Evolutionary conservation across 2,329 filamentous ascomycete genomes (phyloP).

Genomic region (Beauveria medogensis): DNA sequence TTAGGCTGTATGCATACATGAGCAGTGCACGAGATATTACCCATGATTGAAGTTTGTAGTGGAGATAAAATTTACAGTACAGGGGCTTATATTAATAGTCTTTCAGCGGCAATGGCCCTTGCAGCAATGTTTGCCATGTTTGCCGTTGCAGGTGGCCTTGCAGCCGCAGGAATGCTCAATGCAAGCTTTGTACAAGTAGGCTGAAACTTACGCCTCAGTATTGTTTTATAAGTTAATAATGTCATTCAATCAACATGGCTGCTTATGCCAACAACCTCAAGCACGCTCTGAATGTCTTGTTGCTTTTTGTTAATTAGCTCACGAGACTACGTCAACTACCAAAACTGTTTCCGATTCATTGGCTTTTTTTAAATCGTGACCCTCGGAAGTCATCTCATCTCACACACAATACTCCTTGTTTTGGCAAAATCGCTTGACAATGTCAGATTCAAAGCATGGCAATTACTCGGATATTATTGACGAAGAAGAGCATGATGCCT

Average conservation of each 20-base stretch:
- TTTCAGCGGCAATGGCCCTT: too few species aligned
- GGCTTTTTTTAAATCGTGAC: not conserved
- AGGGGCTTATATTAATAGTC: too few species aligned
- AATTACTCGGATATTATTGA: not conserved
- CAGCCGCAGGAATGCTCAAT: too few species aligned
- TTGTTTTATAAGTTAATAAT: not conserved
- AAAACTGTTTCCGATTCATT: not conserved
- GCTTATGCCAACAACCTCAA: not conserved
- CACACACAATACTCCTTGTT: not conserved
- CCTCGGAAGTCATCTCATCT: not conserved
- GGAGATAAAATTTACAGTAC: not conserved
- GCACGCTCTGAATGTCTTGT: not conserved
- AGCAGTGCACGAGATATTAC: not conserved
- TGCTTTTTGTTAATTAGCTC: not conserved
- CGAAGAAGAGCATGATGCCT: not conserved
- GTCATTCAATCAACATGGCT: not conserved
- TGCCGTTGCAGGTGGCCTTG: too few species aligned
- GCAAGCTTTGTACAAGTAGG: not conserved
- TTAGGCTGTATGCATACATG: not conserved
- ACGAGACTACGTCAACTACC: not conserved
- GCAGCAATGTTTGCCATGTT: too few species aligned
- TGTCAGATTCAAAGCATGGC: not conserved
- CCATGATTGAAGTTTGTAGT: not conserved
- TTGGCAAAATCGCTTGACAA: not conserved
- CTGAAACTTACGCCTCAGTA: not conserved